Conservation (phyloP, 495 filamentous ascomycete genomes). For the Penicillium daleae region DNA sequence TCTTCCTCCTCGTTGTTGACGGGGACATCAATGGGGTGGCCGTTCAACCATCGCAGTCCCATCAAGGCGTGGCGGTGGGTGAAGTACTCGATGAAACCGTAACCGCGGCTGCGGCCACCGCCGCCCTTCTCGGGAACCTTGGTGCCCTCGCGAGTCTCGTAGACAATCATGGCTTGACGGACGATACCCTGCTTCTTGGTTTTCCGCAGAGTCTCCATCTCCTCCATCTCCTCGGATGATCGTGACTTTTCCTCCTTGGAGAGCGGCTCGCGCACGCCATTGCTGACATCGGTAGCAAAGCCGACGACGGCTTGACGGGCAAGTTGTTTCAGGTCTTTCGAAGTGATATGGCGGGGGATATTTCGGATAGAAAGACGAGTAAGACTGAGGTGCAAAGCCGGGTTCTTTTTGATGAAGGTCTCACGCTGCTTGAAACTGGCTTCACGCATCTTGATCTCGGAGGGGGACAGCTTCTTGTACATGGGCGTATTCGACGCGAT, state of each 20-base stretch:
- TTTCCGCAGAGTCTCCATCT: conserved; percentile 76
- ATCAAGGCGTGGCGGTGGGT: conserved; percentile 93
- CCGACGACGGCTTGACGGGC: conserved; percentile 89
- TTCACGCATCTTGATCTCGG: conserved; percentile 86
- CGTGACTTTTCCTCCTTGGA: conserved; percentile 85
- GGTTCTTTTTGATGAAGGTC: conserved; percentile 86
- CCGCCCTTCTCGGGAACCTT: conserved; percentile 76
- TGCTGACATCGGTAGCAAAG: conserved; percentile 88
- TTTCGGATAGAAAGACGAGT: conserved; percentile 95
- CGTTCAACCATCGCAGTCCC: conserved; percentile 93
- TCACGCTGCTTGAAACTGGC: conserved; percentile 86
- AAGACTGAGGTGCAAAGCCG: conserved; percentile 83
- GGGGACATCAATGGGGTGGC: conserved; percentile 62
- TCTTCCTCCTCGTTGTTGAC: conserved; percentile 42
- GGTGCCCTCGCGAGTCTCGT: conserved; percentile 78
- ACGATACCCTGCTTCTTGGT: conserved; percentile 88
- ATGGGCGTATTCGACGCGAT: conserved; percentile 72
- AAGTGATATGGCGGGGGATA: conserved; percentile 78
- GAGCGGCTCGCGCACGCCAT: conserved; percentile 67
- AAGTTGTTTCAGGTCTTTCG: conserved; percentile 88
- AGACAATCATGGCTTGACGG: conserved; percentile 93
- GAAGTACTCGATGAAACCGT: conserved; percentile 97
- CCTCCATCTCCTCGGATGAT: conserved; percentile 75
- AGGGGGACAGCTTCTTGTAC: conserved; percentile 73
- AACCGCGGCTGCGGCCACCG: conserved; percentile 83